A percentile compares a stretch with the other conserved stretches of the same genome.
Evolutionary conservation across 1,284 basidiomycete species (phyloP).

Genomic region (Irpex lacteus): DNA sequence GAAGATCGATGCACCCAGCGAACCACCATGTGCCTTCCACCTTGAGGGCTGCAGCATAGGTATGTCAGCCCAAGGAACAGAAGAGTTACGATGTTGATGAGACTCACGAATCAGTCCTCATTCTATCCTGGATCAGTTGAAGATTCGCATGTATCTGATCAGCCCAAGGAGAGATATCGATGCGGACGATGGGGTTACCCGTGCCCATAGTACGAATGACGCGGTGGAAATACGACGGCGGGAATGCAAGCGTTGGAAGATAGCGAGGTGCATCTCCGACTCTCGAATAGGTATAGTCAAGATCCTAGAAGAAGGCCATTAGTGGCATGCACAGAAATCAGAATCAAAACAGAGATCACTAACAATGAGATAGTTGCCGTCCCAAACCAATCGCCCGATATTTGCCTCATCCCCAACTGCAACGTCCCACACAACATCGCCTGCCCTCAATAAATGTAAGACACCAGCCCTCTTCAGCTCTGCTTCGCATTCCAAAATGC

Average conservation of each 20-base stretch:
- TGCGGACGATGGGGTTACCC: constrained; percentile 68
- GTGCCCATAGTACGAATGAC: constrained; percentile 58
- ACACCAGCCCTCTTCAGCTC: constrained; percentile 70
- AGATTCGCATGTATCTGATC: constrained; percentile 69
- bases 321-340: background rate
- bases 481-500: constrained; percentile 74
- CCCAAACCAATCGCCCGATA: constrained; percentile 75
- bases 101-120: constrained; percentile 76
- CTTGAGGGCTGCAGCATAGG: constrained; percentile 56
- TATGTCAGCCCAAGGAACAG: background rate
- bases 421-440: constrained; percentile 81
- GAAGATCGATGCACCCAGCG: constrained; percentile 79
- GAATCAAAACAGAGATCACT: constrained; percentile 32
- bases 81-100: background rate
- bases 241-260: constrained; percentile 70
- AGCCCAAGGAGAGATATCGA: constrained; percentile 74
- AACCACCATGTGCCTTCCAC: constrained; percentile 72
- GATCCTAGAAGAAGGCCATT: constrained; percentile 47
- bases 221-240: constrained; percentile 82
- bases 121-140: constrained; percentile 72
- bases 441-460: constrained; percentile 54
- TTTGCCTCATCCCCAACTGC: constrained; percentile 83
- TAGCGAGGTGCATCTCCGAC: constrained; percentile 76
- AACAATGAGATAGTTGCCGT: constrained; percentile 79
- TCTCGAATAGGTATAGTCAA: constrained; percentile 75